These are phyloP conservation scores for Desmodesmus armatus DNA, from an alignment of 139 green algal species.

Conservation along the genomic window DNA sequence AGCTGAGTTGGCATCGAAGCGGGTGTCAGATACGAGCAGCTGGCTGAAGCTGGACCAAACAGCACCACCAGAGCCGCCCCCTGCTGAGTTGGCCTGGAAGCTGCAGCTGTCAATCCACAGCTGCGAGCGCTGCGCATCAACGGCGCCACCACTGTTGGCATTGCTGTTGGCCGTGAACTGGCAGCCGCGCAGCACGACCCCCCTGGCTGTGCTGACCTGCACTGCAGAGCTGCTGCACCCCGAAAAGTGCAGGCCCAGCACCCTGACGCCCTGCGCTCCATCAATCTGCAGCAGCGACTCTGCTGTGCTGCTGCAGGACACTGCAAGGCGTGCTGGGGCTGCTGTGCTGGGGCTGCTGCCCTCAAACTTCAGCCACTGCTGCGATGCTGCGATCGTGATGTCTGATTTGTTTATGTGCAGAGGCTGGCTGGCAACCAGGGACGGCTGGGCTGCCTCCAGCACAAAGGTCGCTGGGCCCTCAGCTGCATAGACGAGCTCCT, in stretches of 20 bases:
- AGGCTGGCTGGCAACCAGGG: neutral
- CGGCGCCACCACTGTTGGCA: neutral
- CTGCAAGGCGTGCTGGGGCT: neutral
- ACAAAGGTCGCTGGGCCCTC: slow-evolving; percentile 14
- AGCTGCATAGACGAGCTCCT: slow-evolving; percentile 26
- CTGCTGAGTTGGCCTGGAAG: slow-evolving; percentile 20
- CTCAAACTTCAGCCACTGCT: neutral
- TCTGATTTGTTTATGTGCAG: slow-evolving; percentile 28
- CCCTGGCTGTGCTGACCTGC: neutral
- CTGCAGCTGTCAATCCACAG: slow-evolving; percentile 37
- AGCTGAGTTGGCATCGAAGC: slow-evolving; percentile 30
- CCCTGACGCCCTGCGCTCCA: slow-evolving; percentile 22
- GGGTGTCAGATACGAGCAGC: slow-evolving; percentile 15
- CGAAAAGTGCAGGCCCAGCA: slow-evolving; percentile 24
- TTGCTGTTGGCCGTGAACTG: slow-evolving; percentile 22
- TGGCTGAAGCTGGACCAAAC: slow-evolving; percentile 6
- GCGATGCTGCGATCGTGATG: slow-evolving; percentile 2
- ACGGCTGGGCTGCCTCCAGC: neutral
- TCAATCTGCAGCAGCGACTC: slow-evolving; percentile 25
- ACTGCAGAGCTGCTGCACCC: slow-evolving; percentile 38
- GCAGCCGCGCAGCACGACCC: slow-evolving; percentile 6
- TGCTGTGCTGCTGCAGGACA: neutral
- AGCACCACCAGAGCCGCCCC: slow-evolving; percentile 14
- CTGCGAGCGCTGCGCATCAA: slow-evolving; percentile 14
- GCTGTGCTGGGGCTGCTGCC: slow-evolving; percentile 1